A percentile compares a stretch with the other conserved stretches of the same genome.
phyloP scores from a whole-genome alignment of 371 early-diverging fungal species.

The Mortierella sp. region DNA sequence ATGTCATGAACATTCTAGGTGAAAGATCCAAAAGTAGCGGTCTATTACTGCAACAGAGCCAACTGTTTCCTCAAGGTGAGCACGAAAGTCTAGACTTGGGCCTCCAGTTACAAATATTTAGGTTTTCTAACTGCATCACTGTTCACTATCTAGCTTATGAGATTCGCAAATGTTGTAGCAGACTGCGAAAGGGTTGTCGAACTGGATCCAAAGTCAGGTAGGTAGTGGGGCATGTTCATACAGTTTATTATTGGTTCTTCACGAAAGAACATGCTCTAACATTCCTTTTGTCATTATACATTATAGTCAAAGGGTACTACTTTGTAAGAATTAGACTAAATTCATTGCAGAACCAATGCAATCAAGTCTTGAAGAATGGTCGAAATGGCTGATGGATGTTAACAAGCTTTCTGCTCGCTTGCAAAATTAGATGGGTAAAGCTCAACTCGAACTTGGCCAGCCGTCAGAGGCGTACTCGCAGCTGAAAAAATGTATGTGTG shows the following conservation, averaged over 20 bases:
- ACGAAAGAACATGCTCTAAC: too few species aligned
- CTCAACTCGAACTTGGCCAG: conserved; percentile 41
- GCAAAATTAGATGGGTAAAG: conserved; percentile 41
- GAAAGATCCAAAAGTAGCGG: conserved; percentile 70
- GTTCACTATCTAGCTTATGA: conserved; percentile 58
- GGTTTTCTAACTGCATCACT: background rate
- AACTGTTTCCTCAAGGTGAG: conserved; percentile 76
- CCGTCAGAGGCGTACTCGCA: conserved; percentile 40
- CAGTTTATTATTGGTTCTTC: too few species aligned
- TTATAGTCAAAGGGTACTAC: conserved; percentile 78
- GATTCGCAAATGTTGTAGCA: conserved; percentile 66
- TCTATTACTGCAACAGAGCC: conserved; percentile 86
- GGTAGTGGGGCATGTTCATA: background rate
- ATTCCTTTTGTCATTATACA: background rate
- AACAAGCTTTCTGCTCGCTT: background rate
- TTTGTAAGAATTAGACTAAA: conserved; percentile 58
- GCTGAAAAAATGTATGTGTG: conserved; percentile 33
- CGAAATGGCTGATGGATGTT: background rate
- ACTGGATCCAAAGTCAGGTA: conserved; percentile 72
- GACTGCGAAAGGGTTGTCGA: conserved; percentile 84
- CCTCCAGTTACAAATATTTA: background rate
- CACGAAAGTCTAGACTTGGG: background rate
- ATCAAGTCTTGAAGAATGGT: background rate
- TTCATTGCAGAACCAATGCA: background rate
- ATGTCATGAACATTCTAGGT: conserved; percentile 58